Evolutionary conservation across 768 basidiomycete species (phyloP), one percentile per base, ranked within the genome.

Genomic region (Suillus brevipes): DNA sequence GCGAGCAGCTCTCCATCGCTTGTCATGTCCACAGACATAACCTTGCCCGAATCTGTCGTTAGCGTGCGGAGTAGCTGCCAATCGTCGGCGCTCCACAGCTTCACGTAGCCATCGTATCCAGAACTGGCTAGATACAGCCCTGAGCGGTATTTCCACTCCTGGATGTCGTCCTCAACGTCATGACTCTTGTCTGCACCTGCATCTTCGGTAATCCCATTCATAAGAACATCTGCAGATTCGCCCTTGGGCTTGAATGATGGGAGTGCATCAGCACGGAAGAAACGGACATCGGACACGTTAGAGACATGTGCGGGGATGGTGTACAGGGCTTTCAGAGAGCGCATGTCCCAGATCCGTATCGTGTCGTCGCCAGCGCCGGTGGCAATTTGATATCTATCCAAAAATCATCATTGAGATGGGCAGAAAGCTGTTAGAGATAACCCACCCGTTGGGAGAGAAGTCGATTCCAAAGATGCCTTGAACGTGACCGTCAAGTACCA

Each of bases 291-390:
- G 18, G 96, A 91, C 60, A 99, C 91, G 74, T 96, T 97, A 62
- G 92, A 95, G 42, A 90, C 85, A 80, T 99, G 97, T 0, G 95
- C 97, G 2, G 97, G 96, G 69, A 99, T 97, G 49, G 94, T 98
- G 77, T 97, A 95, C 13, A 95, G 79, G n/a, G 94, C 89, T 69
- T 90, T 94, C 38, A 97, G 84, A 18, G 92, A 91, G 45, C 97
- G 90, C 81, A 99, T 88, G 79, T 99, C 97, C 97, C 97, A 99
- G 82, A 99, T 94, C 57, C 96, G 91, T 72, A 99, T 91, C 0
- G 97, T 97, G 74, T 99, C 97, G 77, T 99, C 97, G 53, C 93
- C 95, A 5, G 95, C 90, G 43, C 97, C 97, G 0, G 97, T 97
- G 37, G 96, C 97, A 58, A 99, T 89, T 84, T 99, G 97, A 73